Percentiles rank a stretch among this genome's conserved stretches.
These are phyloP conservation scores for Acer negundo DNA, from an alignment of 345 rosid genomes.

Conservation along the genomic window DNA sequence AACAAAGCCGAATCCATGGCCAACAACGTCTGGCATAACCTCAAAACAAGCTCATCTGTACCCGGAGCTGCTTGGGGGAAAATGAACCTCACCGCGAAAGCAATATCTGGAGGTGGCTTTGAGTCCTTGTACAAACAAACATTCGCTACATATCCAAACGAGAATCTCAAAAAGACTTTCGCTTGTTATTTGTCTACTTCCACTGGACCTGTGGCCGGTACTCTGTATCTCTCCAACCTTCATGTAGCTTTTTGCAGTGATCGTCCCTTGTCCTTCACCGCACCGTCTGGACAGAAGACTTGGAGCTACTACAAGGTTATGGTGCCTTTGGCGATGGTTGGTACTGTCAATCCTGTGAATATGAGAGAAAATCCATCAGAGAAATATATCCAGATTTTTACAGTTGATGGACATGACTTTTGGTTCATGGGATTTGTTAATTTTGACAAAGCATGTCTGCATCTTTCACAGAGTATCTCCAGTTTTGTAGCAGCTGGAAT, in stretches of 20 bases:
- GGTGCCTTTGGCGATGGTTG: constrained; percentile 48
- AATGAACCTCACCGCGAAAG: constrained; percentile 58
- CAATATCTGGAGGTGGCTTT: constrained; percentile 57
- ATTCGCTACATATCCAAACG: constrained; percentile 41
- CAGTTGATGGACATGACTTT: constrained; percentile 64
- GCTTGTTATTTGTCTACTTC: constrained; percentile 64
- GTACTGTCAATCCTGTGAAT: constrained; percentile 41
- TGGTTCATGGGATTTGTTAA: constrained; percentile 83
- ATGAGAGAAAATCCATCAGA: constrained; percentile 52
- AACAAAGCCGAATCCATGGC: constrained; percentile 54
- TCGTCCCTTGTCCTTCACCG: constrained; percentile 52
- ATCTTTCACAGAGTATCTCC: constrained; percentile 43
- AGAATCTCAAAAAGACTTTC: constrained; percentile 51
- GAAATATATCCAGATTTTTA: constrained; percentile 56
- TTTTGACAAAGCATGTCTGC: constrained; percentile 57
- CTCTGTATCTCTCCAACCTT: constrained; percentile 52
- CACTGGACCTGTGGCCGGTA: constrained; percentile 62
- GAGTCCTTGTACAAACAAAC: constrained; percentile 56
- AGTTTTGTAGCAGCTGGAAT: constrained; percentile 33
- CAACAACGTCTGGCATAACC: constrained; percentile 57
- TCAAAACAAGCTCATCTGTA: constrained; percentile 47
- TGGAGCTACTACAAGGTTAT: constrained; percentile 68
- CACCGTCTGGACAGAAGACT: constrained; percentile 57
- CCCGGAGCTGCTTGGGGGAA: constrained; percentile 64
- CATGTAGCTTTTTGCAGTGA: constrained; percentile 68